Conservation (phyloP, 2,329 filamentous ascomycete species). For the Venturia pyrina region DNA sequence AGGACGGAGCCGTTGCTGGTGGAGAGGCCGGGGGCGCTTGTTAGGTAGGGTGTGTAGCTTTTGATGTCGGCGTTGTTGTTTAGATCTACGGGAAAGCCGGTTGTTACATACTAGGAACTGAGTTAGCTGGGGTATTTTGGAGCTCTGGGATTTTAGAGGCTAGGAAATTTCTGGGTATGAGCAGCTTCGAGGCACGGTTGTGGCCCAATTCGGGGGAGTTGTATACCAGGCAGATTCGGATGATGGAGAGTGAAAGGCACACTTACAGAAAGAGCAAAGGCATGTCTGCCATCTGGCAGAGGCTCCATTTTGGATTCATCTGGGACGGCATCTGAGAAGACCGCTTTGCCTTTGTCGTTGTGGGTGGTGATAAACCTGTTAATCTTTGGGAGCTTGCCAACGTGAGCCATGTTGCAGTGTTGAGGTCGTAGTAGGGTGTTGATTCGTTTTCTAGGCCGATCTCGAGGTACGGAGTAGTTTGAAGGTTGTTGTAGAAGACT, state of each 20-base stretch:
- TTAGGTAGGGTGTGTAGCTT: conserved; percentile 35
- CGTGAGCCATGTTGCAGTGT: conserved; percentile 10
- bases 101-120: conserved; percentile 33
- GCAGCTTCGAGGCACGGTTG: too few relatives aligned
- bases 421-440: not conserved
- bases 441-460: not conserved
- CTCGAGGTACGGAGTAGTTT: not conserved
- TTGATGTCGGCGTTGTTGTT: conserved; percentile 36
- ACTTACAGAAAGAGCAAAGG: not conserved
- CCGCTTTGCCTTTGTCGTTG: conserved; percentile 24
- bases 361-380: conserved; percentile 29
- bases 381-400: conserved; percentile 10
- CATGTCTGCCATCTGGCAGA: conserved; percentile 7
- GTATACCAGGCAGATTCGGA: conserved; percentile 30
- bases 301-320: conserved; percentile 26
- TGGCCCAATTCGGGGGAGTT: too few relatives aligned
- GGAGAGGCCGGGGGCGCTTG: conserved; percentile 39
- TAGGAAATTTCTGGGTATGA: too few relatives aligned
- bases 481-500: not conserved
- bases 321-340: conserved; percentile 26
- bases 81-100: conserved; percentile 37
- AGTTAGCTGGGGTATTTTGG: not conserved
- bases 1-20: conserved; percentile 39
- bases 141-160: not conserved
- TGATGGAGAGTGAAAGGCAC: conserved; percentile 5